Percentiles rank a stretch among this genome's conserved stretches.
Evolutionary conservation across 306 rosid species (phyloP).

Genomic region (Alnus glutinosa): DNA sequence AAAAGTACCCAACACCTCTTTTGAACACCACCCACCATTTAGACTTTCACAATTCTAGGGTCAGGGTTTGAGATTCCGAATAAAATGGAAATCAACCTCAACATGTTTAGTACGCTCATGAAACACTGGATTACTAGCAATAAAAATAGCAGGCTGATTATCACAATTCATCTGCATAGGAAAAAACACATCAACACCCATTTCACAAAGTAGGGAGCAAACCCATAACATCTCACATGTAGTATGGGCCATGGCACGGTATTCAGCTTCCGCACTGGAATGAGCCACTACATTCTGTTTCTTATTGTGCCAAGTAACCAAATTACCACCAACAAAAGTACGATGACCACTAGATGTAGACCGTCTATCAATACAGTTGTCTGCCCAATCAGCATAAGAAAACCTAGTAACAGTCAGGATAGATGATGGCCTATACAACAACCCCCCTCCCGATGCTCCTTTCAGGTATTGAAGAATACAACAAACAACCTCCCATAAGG

Average conservation of each 20-base stretch:
- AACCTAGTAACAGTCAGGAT: not conserved
- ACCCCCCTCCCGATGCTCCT: not conserved
- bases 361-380: not conserved
- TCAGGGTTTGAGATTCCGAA: too few relatives aligned
- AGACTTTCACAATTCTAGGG: too few relatives aligned
- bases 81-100: not conserved
- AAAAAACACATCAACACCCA: not conserved
- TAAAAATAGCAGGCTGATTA: not conserved
- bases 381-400: not conserved
- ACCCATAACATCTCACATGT: not conserved
- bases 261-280: not conserved
- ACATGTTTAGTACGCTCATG: not conserved
- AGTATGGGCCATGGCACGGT: not conserved
- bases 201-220: not conserved
- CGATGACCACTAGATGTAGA: conserved; percentile 7
- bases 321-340: not conserved
- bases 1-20: too few relatives aligned
- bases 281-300: conserved; percentile 8
- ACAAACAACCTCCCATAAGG: too few relatives aligned
- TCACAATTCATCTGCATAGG: conserved; percentile 8
- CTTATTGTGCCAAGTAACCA: not conserved
- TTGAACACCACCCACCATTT: too few relatives aligned
- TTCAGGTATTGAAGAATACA: too few relatives aligned
- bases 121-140: not conserved
- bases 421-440: not conserved